Conservation (phyloP, 306 rosid species). For the Pachyrhizus erosus region DNA sequence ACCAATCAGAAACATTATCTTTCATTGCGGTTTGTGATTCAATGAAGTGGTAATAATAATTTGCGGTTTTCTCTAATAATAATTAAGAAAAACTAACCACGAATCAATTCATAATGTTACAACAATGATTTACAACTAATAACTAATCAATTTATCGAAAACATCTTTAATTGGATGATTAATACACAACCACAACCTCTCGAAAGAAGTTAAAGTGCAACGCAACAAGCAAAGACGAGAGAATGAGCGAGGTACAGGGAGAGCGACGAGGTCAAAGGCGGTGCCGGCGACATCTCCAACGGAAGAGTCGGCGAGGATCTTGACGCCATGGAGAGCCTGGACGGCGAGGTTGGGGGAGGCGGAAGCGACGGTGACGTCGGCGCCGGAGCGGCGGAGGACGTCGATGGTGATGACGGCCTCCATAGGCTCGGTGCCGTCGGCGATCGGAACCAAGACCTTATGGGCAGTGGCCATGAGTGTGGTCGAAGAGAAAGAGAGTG, state of each 20-base stretch:
- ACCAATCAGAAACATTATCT: neutral
- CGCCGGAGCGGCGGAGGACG: conserved; percentile 92
- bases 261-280: conserved; percentile 78
- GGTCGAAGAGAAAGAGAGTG: conserved; percentile 34
- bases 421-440: conserved; percentile 88
- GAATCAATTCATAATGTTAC: neutral
- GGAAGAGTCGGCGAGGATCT: conserved; percentile 77
- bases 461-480: neutral
- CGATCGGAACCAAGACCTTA: conserved; percentile 86
- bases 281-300: conserved; percentile 59
- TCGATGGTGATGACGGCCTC: conserved; percentile 87
- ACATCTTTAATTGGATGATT: neutral
- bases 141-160: neutral
- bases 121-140: neutral
- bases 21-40: neutral
- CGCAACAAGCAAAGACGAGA: neutral
- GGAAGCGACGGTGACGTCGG: conserved; percentile 87
- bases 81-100: neutral
- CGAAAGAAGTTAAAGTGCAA: neutral
- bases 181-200: neutral
- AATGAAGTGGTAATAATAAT: neutral
- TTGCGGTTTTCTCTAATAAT: neutral
- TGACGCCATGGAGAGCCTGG: conserved; percentile 73
- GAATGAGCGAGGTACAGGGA: conserved; percentile 61
- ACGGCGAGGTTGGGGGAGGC: conserved; percentile 66